Evolutionary conservation across 768 basidiomycete species (phyloP), one percentile per base, ranked within the genome.

Genomic region (Lactifluus pinguis): DNA sequence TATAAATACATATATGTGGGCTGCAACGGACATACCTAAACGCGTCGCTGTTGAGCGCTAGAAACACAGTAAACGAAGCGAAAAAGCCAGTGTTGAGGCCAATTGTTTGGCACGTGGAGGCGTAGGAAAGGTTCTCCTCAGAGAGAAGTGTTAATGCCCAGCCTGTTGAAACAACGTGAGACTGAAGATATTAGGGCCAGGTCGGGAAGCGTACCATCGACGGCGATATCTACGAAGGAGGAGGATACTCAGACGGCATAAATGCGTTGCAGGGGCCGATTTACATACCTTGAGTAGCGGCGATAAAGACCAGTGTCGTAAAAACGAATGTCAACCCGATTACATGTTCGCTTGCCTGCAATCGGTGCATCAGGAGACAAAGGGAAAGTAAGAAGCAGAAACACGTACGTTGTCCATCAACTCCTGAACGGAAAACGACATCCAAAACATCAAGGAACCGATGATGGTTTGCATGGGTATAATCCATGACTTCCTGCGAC

Each of bases 401-500:
- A 69, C 75, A 66, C 80, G 56, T 55, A 95, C 94, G 68, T 89
- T 81, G 59, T 88, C 83, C 72, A 97, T 80, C 65, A 95, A 76
- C 65, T 80, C 80, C 68, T 92, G 80, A 7, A 87, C 85, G 66
- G 87, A 83, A 57, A 81, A 70, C 6, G 89, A 88, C 62, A 92
- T 85, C 67, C 84, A 85, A 41, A 90, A 68, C 88, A 92, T 90
- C 61, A 93, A 75, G 45, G 81, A 77, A 45, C 93, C 97, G 53
- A 98, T 89, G 65, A 93, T 83, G 36, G 86, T 71, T 72, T 99
- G 97, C 80, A 99, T 97, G 48, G 97, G 97, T 63, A 98, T 87
- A 66, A 99, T 98, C 97, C 97, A 99, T 63, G 92, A 94, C 73
- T 98, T 99, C 65, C 97, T 80, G 53, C 97, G 86, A n/a, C 97